These are phyloP conservation scores for Paspalum notatum DNA, from an alignment of 176 grass and related monocot genomes.

Conservation along the genomic window DNA sequence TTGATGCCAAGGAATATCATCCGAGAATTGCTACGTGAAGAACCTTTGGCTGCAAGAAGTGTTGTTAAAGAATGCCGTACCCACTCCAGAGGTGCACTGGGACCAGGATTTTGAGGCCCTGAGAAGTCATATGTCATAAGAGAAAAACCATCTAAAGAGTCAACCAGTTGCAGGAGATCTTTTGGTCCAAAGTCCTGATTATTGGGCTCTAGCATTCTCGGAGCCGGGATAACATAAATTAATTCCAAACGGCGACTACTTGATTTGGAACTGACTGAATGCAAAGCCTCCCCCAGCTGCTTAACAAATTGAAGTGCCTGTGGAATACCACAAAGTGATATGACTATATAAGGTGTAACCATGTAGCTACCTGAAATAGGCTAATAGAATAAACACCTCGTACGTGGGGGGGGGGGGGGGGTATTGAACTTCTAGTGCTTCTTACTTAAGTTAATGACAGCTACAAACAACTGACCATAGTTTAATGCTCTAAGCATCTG, in stretches of 20 bases:
- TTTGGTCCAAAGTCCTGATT: slow-evolving; percentile 71
- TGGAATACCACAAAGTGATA: slow-evolving; percentile 35
- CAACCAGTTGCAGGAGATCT: slow-evolving; percentile 71
- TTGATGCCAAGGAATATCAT: slow-evolving; percentile 94
- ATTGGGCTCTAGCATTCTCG: slow-evolving; percentile 56
- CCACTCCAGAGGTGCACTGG: slow-evolving; percentile 89
- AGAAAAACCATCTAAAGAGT: slow-evolving; percentile 84
- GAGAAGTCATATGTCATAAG: slow-evolving; percentile 99
- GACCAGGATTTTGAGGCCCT: slow-evolving; percentile 85
- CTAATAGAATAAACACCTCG: neutral
- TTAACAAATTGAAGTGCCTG: slow-evolving; percentile 86
- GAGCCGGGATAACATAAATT: slow-evolving; percentile 84
- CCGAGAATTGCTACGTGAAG: slow-evolving; percentile 47
- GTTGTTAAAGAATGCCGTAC: slow-evolving; percentile 60
- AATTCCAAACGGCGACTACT: slow-evolving; percentile 62
- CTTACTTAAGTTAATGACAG: too few relatives aligned
- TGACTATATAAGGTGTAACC: neutral
- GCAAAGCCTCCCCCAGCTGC: slow-evolving; percentile 72
- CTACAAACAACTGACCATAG: neutral
- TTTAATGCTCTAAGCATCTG: neutral
- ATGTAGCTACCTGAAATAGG: slow-evolving; percentile 2
- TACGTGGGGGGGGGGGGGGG: too few relatives aligned
- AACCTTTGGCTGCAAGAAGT: slow-evolving; percentile 56
- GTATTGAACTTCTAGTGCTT: too few relatives aligned
- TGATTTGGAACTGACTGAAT: slow-evolving; percentile 60